A percentile compares a stretch with the other conserved stretches of the same genome.
Evolutionary conservation across 192 early-diverging fungal genomes (phyloP).

Genomic region (Entophlyctis luteolus): DNA sequence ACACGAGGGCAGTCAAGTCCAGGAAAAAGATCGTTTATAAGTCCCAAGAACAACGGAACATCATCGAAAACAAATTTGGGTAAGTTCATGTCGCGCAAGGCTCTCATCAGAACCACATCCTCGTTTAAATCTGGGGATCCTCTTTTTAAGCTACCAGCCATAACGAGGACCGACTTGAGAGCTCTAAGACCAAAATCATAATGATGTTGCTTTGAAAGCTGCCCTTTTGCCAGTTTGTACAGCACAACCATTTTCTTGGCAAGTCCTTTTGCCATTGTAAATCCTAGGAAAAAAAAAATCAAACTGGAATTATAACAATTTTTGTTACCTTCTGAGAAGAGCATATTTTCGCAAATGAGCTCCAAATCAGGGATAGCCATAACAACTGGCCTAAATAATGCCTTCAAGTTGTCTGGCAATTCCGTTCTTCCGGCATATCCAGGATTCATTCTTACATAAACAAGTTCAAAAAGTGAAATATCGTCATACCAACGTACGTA

Average conservation of each 20-base stretch:
- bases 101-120: slow-evolving; percentile 60
- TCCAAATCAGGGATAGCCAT: slow-evolving; percentile 62
- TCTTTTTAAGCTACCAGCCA: slow-evolving; percentile 59
- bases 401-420: slow-evolving; percentile 60
- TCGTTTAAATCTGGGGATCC: slow-evolving; percentile 59
- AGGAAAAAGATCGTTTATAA: slow-evolving; percentile 58
- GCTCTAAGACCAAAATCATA: slow-evolving; percentile 62
- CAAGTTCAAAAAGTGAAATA: not conserved
- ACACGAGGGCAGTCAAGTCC: slow-evolving; percentile 62
- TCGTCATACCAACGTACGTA: slow-evolving; percentile 23
- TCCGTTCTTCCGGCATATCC: slow-evolving; percentile 61
- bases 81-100: slow-evolving; percentile 60
- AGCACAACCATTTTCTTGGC: slow-evolving; percentile 69
- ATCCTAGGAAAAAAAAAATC: too few species aligned
- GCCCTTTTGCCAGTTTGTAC: slow-evolving; percentile 58
- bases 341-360: slow-evolving; percentile 63
- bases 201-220: slow-evolving; percentile 60
- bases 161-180: slow-evolving; percentile 57
- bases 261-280: slow-evolving; percentile 66
- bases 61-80: slow-evolving; percentile 66
- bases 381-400: slow-evolving; percentile 59
- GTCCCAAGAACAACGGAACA: slow-evolving; percentile 56
- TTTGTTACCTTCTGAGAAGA: slow-evolving; percentile 60
- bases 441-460: slow-evolving; percentile 43
- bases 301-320: too few species aligned